phyloP scores from a whole-genome alignment of 768 basidiomycete genomes.

The Asterophora lycoperdoides region DNA sequence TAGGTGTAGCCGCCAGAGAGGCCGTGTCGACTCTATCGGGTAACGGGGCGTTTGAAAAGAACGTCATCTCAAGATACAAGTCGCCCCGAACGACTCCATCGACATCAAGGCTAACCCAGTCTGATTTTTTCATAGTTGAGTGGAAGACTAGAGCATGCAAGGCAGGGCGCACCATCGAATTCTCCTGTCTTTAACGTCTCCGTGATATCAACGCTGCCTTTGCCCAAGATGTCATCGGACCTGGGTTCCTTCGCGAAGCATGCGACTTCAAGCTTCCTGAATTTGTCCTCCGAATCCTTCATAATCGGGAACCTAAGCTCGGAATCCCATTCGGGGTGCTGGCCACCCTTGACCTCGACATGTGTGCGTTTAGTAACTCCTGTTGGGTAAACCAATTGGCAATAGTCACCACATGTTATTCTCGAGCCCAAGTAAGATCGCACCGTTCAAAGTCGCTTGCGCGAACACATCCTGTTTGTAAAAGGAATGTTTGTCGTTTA shows the following conservation, averaged over 20 bases:
- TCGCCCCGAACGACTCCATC: constrained; percentile 71
- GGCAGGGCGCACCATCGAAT: constrained; percentile 87
- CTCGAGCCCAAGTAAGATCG: constrained; percentile 4
- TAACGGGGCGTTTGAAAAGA: constrained; percentile 69
- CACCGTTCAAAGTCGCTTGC: constrained; percentile 53
- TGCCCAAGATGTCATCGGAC: constrained; percentile 74
- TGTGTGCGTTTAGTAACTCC: constrained; percentile 65
- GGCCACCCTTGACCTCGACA: constrained; percentile 81
- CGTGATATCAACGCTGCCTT: constrained; percentile 68
- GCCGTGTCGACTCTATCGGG: constrained; percentile 21
- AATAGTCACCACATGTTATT: too few species aligned
- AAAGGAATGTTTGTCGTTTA: constrained; percentile 78
- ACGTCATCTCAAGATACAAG: constrained; percentile 91
- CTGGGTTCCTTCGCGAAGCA: constrained; percentile 78
- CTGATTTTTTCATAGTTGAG: constrained; percentile 16
- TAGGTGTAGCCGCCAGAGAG: constrained; percentile 25
- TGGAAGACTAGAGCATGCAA: too few species aligned
- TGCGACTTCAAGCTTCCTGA: constrained; percentile 62
- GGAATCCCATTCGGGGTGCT: constrained; percentile 91
- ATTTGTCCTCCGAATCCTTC: constrained; percentile 49
- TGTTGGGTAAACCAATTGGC: constrained; percentile 16
- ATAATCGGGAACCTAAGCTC: constrained; percentile 77
- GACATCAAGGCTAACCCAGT: constrained; percentile 33
- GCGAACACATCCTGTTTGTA: constrained; percentile 92
- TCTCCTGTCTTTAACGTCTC: constrained; percentile 82